Evolutionary conservation across 345 rosid genomes (phyloP).

Genomic region (Bruguiera gymnorhiza): DNA sequence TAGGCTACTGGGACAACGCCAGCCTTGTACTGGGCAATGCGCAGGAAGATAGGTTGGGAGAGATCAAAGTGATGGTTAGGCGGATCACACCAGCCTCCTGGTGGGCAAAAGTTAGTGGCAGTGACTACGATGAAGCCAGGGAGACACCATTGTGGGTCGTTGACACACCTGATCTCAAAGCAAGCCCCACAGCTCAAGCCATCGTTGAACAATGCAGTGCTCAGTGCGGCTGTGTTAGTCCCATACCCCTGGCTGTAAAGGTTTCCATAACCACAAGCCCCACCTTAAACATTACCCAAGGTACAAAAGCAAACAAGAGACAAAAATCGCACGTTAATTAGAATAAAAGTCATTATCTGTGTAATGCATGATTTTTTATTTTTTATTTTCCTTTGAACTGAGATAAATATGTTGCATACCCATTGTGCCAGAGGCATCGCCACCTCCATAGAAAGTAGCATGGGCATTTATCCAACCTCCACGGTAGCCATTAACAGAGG

Average conservation of each 20-base stretch:
- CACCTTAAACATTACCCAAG: slow-evolving; percentile 1
- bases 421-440: slow-evolving; percentile 35
- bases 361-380: no score
- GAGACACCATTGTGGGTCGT: slow-evolving; percentile 28
- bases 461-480: slow-evolving; percentile 41
- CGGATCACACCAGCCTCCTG: slow-evolving; percentile 33
- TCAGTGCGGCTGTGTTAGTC: slow-evolving; percentile 26
- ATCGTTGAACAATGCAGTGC: slow-evolving; percentile 26
- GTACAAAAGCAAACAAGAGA: background rate
- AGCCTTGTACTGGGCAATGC: slow-evolving; percentile 26
- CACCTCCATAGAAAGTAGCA: slow-evolving; percentile 33
- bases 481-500: slow-evolving; percentile 31
- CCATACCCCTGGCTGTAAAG: slow-evolving; percentile 28
- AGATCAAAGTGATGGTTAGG: slow-evolving; percentile 29
- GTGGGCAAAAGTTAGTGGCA: slow-evolving; percentile 30
- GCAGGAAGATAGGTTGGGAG: slow-evolving; percentile 27
- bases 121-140: slow-evolving; percentile 28
- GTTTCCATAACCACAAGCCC: slow-evolving; percentile 32
- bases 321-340: background rate
- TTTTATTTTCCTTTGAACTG: no score
- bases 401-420: slow-evolving; percentile 8
- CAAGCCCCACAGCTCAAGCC: slow-evolving; percentile 33
- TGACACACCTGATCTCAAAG: slow-evolving; percentile 25
- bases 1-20: slow-evolving; percentile 27
- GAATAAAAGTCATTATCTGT: background rate